Base-by-base conservation (phyloP, 345 rosid genomes). In the Schrenkiella parvula region DNA sequence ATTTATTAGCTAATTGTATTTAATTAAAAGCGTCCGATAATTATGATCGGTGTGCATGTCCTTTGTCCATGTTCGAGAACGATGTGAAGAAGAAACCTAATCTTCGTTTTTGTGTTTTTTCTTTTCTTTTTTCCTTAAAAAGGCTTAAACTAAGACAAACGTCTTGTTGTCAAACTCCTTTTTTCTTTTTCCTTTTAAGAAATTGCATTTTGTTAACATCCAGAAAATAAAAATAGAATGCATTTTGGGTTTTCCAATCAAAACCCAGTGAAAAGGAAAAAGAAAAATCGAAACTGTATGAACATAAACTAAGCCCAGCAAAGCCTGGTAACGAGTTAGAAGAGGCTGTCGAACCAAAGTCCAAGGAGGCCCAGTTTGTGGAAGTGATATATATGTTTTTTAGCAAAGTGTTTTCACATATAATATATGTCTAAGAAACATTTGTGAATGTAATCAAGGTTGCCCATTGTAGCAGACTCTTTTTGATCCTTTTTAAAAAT, bases 1-100 rank as follows among this genome's bases (percentile, higher is more conserved):
- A 29, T 19, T 62, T 9, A 39, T 9, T 32, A 21, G 17, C n/a
- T 68, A 19, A 42, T 29, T 28, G 19, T 29, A 34, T 51, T 66
- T 66, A 37, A 66, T 66, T 66, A 66, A 23, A 51, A n/a, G 50
- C 59, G 61, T 52, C 21, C 8, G 1, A 52, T 69, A n/a, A 46
- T 12, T 46, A 11, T 31, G 46, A 69, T 22, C 14, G 22, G 5
- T 59, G 29, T 61, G 42, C 68, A 60, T 71, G 68, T 71, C 68
- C 51, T 60, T 70, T 70, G 41, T 59, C 38, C 67, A 47, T 32
- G 60, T 26, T 60, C 51, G 59, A 59, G 1, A 29, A 14, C 32
- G 18, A 58, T 18, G 43, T 34, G 18, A 13, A 22, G 12, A 22
- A 58, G n/a, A 10, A n/a, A n/a, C n/a, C 38, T 14, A 43, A 26